phyloP scores from a whole-genome alignment of 352 stramenopile species.

The Globisporangium nagaii region DNA sequence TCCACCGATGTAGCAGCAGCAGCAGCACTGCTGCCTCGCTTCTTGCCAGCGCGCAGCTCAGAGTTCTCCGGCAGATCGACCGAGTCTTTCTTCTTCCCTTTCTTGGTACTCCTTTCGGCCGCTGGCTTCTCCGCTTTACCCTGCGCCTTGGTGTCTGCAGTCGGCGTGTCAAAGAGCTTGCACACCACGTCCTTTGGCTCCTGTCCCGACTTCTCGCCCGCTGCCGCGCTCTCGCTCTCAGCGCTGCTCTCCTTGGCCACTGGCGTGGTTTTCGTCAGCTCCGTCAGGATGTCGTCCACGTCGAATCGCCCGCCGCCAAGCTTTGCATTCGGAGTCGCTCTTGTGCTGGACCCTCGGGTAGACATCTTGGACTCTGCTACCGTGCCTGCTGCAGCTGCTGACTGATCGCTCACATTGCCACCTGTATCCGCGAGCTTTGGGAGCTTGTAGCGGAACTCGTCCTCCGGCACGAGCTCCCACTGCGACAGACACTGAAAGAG shows the following conservation, averaged over 20 bases:
- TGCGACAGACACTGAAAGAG: slow-evolving; percentile 60
- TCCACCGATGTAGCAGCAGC: slow-evolving; percentile 6
- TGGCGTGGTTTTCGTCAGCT: slow-evolving; percentile 48
- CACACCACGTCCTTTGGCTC: slow-evolving; percentile 32
- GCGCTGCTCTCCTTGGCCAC: slow-evolving; percentile 21
- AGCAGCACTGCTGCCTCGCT: slow-evolving; percentile 5
- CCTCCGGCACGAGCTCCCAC: slow-evolving; percentile 64
- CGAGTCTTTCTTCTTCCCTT: neutral
- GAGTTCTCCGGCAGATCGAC: slow-evolving; percentile 22
- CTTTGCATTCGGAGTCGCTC: slow-evolving; percentile 20
- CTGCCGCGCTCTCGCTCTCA: slow-evolving; percentile 5
- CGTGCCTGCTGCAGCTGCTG: slow-evolving; percentile 1
- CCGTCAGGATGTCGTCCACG: slow-evolving; percentile 47
- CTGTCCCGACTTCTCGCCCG: neutral
- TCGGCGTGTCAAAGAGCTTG: slow-evolving; percentile 58
- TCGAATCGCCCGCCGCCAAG: slow-evolving; percentile 31
- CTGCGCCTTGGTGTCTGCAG: slow-evolving; percentile 17
- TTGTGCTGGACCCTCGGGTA: neutral
- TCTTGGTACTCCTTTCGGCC: neutral
- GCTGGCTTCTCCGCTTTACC: neutral
- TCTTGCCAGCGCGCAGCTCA: slow-evolving; percentile 29
- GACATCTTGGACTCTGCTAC: neutral
- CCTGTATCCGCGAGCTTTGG: neutral
- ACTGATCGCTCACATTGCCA: slow-evolving; percentile 8
- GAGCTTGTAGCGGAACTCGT: slow-evolving; percentile 34